phyloP scores from a whole-genome alignment of 2,329 filamentous ascomycete genomes.

The Thelonectria rubi region DNA sequence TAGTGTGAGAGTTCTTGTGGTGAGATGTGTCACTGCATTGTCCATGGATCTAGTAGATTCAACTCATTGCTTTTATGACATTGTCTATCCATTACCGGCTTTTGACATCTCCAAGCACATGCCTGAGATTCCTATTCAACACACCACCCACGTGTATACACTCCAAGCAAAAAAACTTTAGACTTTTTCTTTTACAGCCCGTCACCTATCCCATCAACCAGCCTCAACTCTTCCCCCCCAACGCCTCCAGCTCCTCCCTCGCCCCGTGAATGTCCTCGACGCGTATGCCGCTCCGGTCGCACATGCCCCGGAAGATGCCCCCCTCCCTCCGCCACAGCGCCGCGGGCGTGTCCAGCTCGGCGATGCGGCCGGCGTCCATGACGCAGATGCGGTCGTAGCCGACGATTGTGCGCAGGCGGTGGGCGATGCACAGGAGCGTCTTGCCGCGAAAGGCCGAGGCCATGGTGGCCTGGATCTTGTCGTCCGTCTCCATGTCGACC shows the following conservation, averaged over 20 bases:
- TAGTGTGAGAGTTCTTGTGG: too few relatives aligned
- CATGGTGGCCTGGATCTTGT: slow-evolving; percentile 93
- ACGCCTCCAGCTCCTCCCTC: slow-evolving; percentile 45
- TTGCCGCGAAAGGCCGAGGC: slow-evolving; percentile 84
- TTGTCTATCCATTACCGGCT: neutral
- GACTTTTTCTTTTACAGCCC: too few relatives aligned
- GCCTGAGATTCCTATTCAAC: too few relatives aligned
- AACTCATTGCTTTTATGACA: too few relatives aligned
- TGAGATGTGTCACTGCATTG: too few relatives aligned
- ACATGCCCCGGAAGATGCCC: slow-evolving; percentile 90
- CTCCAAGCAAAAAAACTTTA: too few relatives aligned
- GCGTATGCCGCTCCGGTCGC: slow-evolving; percentile 82
- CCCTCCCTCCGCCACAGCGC: slow-evolving; percentile 72
- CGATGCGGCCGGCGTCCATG: slow-evolving; percentile 90
- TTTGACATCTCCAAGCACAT: neutral
- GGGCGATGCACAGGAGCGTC: slow-evolving; percentile 91
- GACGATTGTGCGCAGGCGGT: slow-evolving; percentile 90
- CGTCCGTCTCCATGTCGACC: slow-evolving; percentile 96
- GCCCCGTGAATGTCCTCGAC: slow-evolving; percentile 62
- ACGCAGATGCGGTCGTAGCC: slow-evolving; percentile 96
- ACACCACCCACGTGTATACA: too few relatives aligned
- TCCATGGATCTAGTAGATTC: too few relatives aligned
- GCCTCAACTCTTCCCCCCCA: neutral
- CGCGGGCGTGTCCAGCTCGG: slow-evolving; percentile 82
- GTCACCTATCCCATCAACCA: neutral